Base-by-base conservation (phyloP, 345 rosid genomes). In the Anacardium occidentale region DNA sequence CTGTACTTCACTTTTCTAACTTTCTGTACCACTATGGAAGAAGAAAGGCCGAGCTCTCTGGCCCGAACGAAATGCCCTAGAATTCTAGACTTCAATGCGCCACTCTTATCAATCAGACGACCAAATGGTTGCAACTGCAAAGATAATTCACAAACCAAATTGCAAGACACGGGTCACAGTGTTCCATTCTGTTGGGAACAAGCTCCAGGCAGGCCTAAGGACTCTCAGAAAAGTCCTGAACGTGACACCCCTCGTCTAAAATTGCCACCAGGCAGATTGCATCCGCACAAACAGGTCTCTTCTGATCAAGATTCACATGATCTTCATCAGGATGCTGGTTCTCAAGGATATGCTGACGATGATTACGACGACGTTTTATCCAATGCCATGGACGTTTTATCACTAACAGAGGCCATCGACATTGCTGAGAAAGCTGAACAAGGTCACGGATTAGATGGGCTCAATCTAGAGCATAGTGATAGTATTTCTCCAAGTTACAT, bases 181-280 rank as follows among this genome's bases (percentile, higher is more conserved):
- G 82, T 94, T 61, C 98, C 97, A 0, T 92, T 94, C 71, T 88
- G 88, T 29, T 92, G 98, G 97, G 98, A 94, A 77, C 84, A 83
- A 17, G 80, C 86, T 77, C 97, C 98, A 0, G 98, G 97, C 3
- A 81, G 76, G 85, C 98, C 97, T 51, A 90, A 87, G 73, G 73
- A 80, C 55, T 24, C 17, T 8, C 69, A 65, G 47, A 76, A 61
- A 54, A 25, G 61, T 26, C 69, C 59, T 7, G 89, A 81, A 8
- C 67, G 64, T 3, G 84, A 73, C 40, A 89, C 95, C 14, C 97
- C 95, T 15, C 88, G 89, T 4, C 93, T 86, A 0, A 85, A 76
- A 74, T 90, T 76, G 44, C 95, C 97, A 10, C 97, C 98, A 0
- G 74, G 88, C 63, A 82, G 90, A 70, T 76, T 82, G 83, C 68